Evolutionary conservation across 1,284 basidiomycete species (phyloP), one percentile per base, ranked within the genome.

Genomic region (Apiotrichum akiyoshidainum): DNA sequence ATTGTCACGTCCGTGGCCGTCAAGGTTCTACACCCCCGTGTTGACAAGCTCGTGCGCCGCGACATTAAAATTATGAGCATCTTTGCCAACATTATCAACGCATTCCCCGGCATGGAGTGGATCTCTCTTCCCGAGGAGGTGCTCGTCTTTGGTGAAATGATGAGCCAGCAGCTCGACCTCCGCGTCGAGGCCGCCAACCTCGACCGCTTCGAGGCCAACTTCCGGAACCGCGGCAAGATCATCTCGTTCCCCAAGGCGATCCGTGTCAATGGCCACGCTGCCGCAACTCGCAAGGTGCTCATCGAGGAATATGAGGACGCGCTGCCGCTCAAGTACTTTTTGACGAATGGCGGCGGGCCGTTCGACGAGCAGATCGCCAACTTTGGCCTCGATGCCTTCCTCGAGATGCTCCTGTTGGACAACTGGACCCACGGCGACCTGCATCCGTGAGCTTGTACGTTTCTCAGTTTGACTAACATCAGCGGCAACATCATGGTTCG

Each of bases 361-460:
- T 99, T 86, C 71, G 92, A 98, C 70, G 86, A 88, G 58, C 85
- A 88, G 57, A 85, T 99, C 44, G 95, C 96, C 8, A 94, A 90
- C 57, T 83, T 94, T 17, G 96, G 96, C 12, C 81, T 99, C 16
- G 93, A 99, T 74, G 92, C 94, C 1, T 99, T 99, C 79, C 75
- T 99, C 73, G 92, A 97, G 79, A 99, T 99, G 95, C 85, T 99
- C 22, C 81, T 99, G 1, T 82, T 99, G 48, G 95, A 99, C 79
- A 99, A 99, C 77, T 99, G 97, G 78, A 93, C 95, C 2, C 95
- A 99, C 75, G 87, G 94, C 4, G 95, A 96, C 76, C 82, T 96
- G 31, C 78, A 79, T 58, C 78, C 78, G 73, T 75, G 46, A 67
- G 74, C 65, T 4, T 9, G n/a, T 42, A 37, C 6, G 40, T 33